A percentile compares a stretch with the other conserved stretches of the same genome.
Evolutionary conservation across 1,284 basidiomycete genomes (phyloP).

Genomic region (Pisolithus thermaeus): DNA sequence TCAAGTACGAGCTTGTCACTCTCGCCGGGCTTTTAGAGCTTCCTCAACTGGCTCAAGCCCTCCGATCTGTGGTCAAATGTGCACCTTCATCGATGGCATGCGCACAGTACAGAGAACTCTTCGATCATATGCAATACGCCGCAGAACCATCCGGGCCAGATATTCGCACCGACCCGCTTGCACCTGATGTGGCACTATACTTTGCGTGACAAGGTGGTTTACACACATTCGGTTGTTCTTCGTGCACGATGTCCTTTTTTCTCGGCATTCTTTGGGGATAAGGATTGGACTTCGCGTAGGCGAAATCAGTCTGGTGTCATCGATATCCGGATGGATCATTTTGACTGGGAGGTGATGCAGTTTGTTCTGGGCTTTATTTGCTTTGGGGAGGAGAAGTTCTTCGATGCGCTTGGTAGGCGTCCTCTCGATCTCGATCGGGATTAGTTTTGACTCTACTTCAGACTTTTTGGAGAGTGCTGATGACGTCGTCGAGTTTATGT

Average conservation of each 20-base stretch:
- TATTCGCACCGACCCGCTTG: slow-evolving; percentile 22
- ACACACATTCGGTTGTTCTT: slow-evolving; percentile 71
- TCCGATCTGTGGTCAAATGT: slow-evolving; percentile 52
- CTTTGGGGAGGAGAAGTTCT: slow-evolving; percentile 74
- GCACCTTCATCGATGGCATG: slow-evolving; percentile 40
- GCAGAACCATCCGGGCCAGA: slow-evolving; percentile 8
- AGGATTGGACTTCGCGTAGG: slow-evolving; percentile 72
- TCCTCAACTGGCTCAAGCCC: slow-evolving; percentile 42
- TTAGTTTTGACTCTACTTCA: slow-evolving; percentile 21
- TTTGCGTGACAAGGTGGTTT: slow-evolving; percentile 68
- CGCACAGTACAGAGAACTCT: slow-evolving; percentile 46
- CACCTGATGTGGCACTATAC: slow-evolving; percentile 71
- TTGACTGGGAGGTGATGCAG: slow-evolving; percentile 71
- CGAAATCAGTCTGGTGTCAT: slow-evolving; percentile 53
- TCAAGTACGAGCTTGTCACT: slow-evolving; percentile 58
- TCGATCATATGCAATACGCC: slow-evolving; percentile 28
- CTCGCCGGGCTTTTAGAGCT: slow-evolving; percentile 57
- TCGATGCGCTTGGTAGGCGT: slow-evolving; percentile 63
- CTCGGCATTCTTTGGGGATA: slow-evolving; percentile 78
- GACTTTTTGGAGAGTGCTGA: slow-evolving; percentile 69
- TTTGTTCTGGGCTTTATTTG: slow-evolving; percentile 80
- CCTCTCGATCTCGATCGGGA: slow-evolving; percentile 3
- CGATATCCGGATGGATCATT: slow-evolving; percentile 66
- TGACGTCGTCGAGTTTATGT: slow-evolving; percentile 81
- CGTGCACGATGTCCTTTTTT: slow-evolving; percentile 85